Base-by-base conservation (phyloP, 164 flowering plant species). In the Aristolochia contorta region DNA sequence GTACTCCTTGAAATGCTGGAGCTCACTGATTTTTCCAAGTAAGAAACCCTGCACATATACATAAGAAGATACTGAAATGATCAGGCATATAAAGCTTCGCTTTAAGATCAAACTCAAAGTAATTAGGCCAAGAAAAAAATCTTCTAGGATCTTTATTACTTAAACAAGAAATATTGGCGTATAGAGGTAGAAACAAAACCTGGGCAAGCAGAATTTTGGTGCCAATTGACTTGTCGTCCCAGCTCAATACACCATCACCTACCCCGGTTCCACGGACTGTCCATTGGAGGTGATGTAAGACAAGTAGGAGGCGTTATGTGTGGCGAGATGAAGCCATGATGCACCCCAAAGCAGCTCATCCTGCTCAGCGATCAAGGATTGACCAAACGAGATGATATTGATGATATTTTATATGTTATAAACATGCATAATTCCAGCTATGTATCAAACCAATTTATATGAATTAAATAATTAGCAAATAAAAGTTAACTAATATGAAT, bases 271-370 rank as follows among this genome's bases (percentile, higher is more conserved):
- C 43, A 85, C 24, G 0, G 76, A 81, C 57, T 78, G 89, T 45
- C 96, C 98, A 33, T 91, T 91, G 55, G 83, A 68, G 51, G 79
- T 82, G 59, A 91, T 89, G 79, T 89, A 91, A 4, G 68, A 27
- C 70, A 85, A 54, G 66, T 84, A 87, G 0, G 84, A 68, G 23
- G 48, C 30, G 60, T 85, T 64, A 52, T 72, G 64, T 45, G 98
- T 75, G 27, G 96, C 98, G 61, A 70, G 71, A 59, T 84, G 81
- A 24, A 91, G 63, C 98, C 98, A 91, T 24, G 98, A 75, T 16
- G 98, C 98, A 24, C 91, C 96, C 98, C 98, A 89, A 16, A 91
- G 78, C 50, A 91, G 87, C 69, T 91, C 96, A 59, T 89, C 98
- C 98, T 91, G 48, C 45, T 91, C 96, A 95, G 96, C 89, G 47